Conservation (phyloP, 345 rosid species). For the Arabidopsis suecica region DNA sequence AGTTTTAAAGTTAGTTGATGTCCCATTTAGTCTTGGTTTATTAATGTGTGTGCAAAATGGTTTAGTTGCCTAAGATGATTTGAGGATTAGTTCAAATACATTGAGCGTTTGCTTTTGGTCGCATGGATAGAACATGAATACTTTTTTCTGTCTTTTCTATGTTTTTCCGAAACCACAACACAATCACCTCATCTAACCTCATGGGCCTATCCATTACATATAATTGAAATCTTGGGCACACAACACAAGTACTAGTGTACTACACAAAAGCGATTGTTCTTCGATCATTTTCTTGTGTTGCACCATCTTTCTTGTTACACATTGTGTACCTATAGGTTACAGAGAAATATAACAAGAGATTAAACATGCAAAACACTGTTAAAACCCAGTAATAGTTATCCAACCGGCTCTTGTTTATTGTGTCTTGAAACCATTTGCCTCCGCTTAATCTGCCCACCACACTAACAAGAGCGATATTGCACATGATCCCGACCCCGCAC, state of each 20-base stretch:
- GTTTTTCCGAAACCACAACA: neutral
- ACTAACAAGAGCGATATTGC: conserved; percentile 41
- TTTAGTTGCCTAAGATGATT: neutral
- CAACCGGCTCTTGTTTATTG: conserved; percentile 47
- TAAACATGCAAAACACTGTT: conserved; percentile 37
- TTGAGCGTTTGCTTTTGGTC: neutral
- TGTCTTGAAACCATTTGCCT: conserved; percentile 53
- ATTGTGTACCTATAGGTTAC: conserved; percentile 34
- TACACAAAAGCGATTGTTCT: neutral
- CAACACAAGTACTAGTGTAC: neutral
- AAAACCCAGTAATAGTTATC: conserved; percentile 54
- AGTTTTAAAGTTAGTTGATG: conserved; percentile 9
- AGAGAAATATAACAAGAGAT: conserved; percentile 40
- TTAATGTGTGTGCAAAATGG: neutral
- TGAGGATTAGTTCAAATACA: neutral
- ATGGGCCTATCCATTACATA: conserved; percentile 5
- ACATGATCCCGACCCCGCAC: conserved; percentile 44
- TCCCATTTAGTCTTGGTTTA: conserved; percentile 14
- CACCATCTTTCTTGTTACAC: conserved; percentile 22
- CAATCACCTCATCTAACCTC: neutral
- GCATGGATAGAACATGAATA: neutral
- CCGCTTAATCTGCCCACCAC: conserved; percentile 42
- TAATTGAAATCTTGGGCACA: conserved; percentile 10
- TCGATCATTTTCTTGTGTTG: conserved; percentile 25
- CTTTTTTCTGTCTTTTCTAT: neutral